These are phyloP conservation scores for Sugiyamaella xylanicola DNA, from an alignment of 1,139 yeast species.

Conservation along the genomic window DNA sequence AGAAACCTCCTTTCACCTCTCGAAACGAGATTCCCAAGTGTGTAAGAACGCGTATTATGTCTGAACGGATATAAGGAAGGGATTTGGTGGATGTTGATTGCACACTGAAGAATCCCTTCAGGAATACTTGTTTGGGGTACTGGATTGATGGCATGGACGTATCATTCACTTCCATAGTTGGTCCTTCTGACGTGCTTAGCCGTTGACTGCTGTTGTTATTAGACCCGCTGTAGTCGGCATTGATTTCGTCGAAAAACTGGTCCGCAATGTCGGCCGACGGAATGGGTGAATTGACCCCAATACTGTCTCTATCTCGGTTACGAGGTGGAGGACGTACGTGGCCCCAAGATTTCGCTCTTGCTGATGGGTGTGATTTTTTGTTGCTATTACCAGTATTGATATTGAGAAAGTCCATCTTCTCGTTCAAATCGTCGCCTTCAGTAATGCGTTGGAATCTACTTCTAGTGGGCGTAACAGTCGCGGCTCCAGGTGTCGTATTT, in stretches of 20 bases:
- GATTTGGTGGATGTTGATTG: slow-evolving; percentile 95
- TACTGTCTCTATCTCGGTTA: slow-evolving; percentile 35
- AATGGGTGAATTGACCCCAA: slow-evolving; percentile 15
- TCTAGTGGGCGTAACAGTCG: slow-evolving; percentile 23
- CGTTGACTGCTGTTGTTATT: slow-evolving; percentile 15
- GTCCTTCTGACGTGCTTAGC: slow-evolving; percentile 14
- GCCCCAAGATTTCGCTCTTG: slow-evolving; percentile 87
- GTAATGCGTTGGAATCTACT: slow-evolving; percentile 15
- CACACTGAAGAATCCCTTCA: slow-evolving; percentile 93
- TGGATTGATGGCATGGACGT: slow-evolving; percentile 89
- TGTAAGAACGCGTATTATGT: slow-evolving; percentile 75
- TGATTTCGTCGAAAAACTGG: slow-evolving; percentile 68
- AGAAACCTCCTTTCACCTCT: slow-evolving; percentile 93
- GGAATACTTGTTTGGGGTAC: slow-evolving; percentile 84
- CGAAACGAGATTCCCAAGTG: slow-evolving; percentile 78
- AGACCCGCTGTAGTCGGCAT: slow-evolving; percentile 45
- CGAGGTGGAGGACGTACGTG: slow-evolving; percentile 69
- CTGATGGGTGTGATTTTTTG: slow-evolving; percentile 69
- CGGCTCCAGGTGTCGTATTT: slow-evolving; percentile 3
- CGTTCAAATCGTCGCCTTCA: slow-evolving; percentile 15
- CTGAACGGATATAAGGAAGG: slow-evolving; percentile 82
- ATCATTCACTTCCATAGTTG: slow-evolving; percentile 18
- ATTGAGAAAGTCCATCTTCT: slow-evolving; percentile 15
- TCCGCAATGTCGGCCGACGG: slow-evolving; percentile 52
- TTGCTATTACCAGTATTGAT: neutral